These are phyloP conservation scores for Phytopythium kandeliae DNA, from an alignment of 352 stramenopile species.

Conservation along the genomic window DNA sequence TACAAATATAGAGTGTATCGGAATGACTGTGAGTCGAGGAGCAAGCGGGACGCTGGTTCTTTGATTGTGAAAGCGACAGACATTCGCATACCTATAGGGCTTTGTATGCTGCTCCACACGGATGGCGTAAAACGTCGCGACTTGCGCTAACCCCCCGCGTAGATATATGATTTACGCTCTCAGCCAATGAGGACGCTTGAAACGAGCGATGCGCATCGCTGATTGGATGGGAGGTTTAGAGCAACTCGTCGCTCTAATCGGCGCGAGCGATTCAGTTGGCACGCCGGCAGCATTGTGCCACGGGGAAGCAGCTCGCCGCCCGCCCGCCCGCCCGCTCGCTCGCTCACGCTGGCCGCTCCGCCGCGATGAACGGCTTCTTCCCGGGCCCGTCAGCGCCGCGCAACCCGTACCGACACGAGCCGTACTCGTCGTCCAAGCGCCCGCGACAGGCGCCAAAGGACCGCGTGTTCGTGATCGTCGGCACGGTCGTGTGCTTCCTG, in stretches of 20 bases:
- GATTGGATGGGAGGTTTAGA: not conserved
- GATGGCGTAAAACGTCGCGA: no score
- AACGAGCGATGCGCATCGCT: not conserved
- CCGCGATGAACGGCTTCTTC: slow-evolving; percentile 33
- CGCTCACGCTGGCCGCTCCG: no score
- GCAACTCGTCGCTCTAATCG: not conserved
- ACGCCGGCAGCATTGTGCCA: not conserved
- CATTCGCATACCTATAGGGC: no score
- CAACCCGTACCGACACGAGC: slow-evolving; percentile 75
- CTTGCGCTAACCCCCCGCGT: not conserved
- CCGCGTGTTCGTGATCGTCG: slow-evolving; percentile 56
- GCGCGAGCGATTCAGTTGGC: not conserved
- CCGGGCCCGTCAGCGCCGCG: slow-evolving; percentile 42
- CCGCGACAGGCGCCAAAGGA: slow-evolving; percentile 12
- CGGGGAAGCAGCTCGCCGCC: not conserved
- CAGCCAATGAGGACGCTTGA: not conserved
- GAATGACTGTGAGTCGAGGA: no score
- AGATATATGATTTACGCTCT: not conserved
- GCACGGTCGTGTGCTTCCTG: slow-evolving; percentile 60
- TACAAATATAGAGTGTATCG: no score
- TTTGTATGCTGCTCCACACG: no score
- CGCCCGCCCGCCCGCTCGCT: no score
- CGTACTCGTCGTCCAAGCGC: slow-evolving; percentile 2
- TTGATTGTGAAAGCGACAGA: no score
- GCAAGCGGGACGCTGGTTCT: no score